phyloP scores from a whole-genome alignment of 2,329 filamentous ascomycete species.

The Pseudopithomyces chartarum region DNA sequence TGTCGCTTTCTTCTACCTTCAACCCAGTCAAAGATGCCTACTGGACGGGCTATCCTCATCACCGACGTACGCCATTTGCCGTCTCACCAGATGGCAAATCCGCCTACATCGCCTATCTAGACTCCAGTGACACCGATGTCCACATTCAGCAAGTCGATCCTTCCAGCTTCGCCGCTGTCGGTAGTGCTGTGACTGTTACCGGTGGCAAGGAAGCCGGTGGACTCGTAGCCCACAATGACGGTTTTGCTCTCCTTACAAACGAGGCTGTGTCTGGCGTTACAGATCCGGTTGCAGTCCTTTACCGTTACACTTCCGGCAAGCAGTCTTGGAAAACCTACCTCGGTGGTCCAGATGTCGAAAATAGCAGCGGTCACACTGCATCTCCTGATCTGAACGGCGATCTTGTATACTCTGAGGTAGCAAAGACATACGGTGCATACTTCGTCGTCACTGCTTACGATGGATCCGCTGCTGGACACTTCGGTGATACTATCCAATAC shows the following conservation, averaged over 20 bases:
- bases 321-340: slow-evolving; percentile 65
- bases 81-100: slow-evolving; percentile 62
- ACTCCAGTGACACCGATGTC: slow-evolving; percentile 59
- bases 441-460: slow-evolving; percentile 65
- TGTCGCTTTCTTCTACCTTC: slow-evolving; percentile 58
- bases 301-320: slow-evolving; percentile 61
- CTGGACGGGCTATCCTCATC: slow-evolving; percentile 66
- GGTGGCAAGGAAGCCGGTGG: slow-evolving; percentile 63
- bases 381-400: slow-evolving; percentile 67
- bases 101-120: slow-evolving; percentile 66
- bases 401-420: slow-evolving; percentile 62
- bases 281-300: slow-evolving; percentile 62
- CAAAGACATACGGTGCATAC: slow-evolving; percentile 65
- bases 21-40: slow-evolving; percentile 64
- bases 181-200: slow-evolving; percentile 57
- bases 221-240: slow-evolving; percentile 65
- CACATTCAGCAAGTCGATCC: slow-evolving; percentile 63
- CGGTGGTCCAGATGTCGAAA: slow-evolving; percentile 61
- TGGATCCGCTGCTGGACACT: slow-evolving; percentile 61
- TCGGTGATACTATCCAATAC: slow-evolving; percentile 62
- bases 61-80: slow-evolving; percentile 67
- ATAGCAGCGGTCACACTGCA: slow-evolving; percentile 52
- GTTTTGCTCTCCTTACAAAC: slow-evolving; percentile 67
- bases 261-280: slow-evolving; percentile 56
- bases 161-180: slow-evolving; percentile 59